Base-by-base conservation (phyloP, 176 grass and related monocot species). In the Aegilops longissima region DNA sequence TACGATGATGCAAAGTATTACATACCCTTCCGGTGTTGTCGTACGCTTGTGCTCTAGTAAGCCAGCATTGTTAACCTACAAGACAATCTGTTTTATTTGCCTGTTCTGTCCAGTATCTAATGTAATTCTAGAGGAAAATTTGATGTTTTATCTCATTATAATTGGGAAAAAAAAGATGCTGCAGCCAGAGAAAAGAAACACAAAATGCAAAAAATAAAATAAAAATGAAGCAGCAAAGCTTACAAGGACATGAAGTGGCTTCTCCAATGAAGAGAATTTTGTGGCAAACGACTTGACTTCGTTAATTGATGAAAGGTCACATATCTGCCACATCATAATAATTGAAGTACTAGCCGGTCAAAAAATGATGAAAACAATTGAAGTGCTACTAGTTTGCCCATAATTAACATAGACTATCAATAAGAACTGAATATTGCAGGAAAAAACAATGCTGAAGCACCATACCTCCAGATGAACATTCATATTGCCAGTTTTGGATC, bases 61-160 rank as follows among this genome's bases (percentile, higher is more conserved):
- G 17, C 96, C 96, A 83, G 93, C 93, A 91, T 98, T 98, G 81
- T 98, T 95, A 76, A 98, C 93, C 96, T 98, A 92, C 35, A 91
- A 77, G 34, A 64, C 3, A 30, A 45, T 66, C 8, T 23, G 81
- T 79, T 73, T 65, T 23, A 72, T 9, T 2, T 38, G 13, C 21
- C n/a, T 74, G 56, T 44, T 36, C 24, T 5, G 25, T 16, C 14
- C 38, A 8, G 65, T 16, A 33, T 8, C 67, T 68, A 21, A 65
- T 83, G 45, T 29, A 63, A 29, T 63, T 78, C 17, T 54, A 27
- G 30, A 89, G 13, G 25, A 85, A 84, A 34, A 24, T 25, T 76
- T 20, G 72, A 6, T 65, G 40, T 63, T 16, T 49, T 49, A 40
- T 77, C 44, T 78, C 21, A 33, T 77, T 30, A 72, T 65, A 79